Conservation (phyloP, 441 rosid species). For the Eutrema salsugineum region DNA sequence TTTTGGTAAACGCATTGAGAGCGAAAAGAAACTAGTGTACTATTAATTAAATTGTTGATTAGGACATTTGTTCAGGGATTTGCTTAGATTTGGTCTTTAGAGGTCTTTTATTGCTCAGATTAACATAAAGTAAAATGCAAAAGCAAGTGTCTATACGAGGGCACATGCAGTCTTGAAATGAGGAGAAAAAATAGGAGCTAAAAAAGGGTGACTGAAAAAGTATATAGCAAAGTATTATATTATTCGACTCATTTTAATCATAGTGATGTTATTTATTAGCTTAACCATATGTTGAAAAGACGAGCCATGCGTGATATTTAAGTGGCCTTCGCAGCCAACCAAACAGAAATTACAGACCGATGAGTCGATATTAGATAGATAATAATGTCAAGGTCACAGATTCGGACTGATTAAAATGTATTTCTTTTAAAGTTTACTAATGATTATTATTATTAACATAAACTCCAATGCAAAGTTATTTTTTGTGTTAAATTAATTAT, state of each 20-base stretch:
- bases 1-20: constrained; percentile 20
- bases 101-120: constrained; percentile 31
- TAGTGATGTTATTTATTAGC: not conserved
- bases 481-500: not conserved
- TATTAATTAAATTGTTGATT: constrained; percentile 1
- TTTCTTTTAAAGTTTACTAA: not conserved
- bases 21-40: not conserved
- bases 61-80: constrained; percentile 59
- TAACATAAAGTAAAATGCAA: constrained; percentile 32
- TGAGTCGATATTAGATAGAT: not conserved
- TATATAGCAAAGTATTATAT: not conserved
- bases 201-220: not conserved
- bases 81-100: constrained; percentile 63
- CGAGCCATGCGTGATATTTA: not conserved
- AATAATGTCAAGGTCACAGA: not conserved
- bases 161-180: constrained; percentile 46
- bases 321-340: not conserved
- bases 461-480: not conserved
- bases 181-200: constrained; percentile 43
- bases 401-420: not conserved
- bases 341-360: not conserved
- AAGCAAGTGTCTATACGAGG: constrained; percentile 34
- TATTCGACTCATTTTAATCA: not conserved
- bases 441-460: not conserved
- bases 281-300: constrained; percentile 11